Evolutionary conservation across 1,139 yeast species (phyloP).

Genomic region (Saccharomycopsis crataegensis): DNA sequence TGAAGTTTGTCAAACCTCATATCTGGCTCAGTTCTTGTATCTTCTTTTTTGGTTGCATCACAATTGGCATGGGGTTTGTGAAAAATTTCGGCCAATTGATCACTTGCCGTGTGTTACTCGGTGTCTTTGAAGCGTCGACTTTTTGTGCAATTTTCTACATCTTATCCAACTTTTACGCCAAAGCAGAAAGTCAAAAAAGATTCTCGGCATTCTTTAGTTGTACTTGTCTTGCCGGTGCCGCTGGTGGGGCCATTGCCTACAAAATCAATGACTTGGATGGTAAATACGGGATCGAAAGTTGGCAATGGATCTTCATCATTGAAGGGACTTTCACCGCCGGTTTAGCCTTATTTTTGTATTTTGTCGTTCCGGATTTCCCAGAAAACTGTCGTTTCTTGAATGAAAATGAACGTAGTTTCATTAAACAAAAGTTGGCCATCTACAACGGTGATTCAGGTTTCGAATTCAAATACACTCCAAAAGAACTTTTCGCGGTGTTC

Average conservation of each 20-base stretch:
- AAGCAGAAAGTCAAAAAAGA: conserved; percentile 60
- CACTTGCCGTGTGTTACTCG: conserved; percentile 56
- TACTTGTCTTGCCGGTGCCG: conserved; percentile 73
- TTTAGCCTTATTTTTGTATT: conserved; percentile 52
- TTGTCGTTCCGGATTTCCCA: conserved; percentile 68
- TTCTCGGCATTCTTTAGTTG: conserved; percentile 64
- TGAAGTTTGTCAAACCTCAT: conserved; percentile 58
- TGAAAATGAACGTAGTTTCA: conserved; percentile 33
- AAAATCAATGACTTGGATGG: conserved; percentile 48
- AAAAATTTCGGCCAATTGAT: conserved; percentile 50
- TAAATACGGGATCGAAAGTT: conserved; percentile 41
- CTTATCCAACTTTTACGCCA: conserved; percentile 47
- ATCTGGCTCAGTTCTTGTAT: conserved; percentile 53
- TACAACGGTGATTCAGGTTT: conserved; percentile 35
- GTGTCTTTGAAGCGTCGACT: conserved; percentile 60
- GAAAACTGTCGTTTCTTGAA: conserved; percentile 41
- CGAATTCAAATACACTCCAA: conserved; percentile 27
- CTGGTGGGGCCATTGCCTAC: conserved; percentile 70
- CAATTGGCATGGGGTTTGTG: conserved; percentile 62
- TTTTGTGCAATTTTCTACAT: conserved; percentile 71
- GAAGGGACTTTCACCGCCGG: conserved; percentile 68
- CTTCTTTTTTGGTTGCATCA: conserved; percentile 52
- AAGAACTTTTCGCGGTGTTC: conserved; percentile 29
- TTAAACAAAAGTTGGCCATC: conserved; percentile 37
- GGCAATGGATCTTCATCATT: conserved; percentile 71